Percentiles rank a stretch among this genome's conserved stretches.
phyloP scores from a whole-genome alignment of 768 basidiomycete species.

The Collybia nuda region DNA sequence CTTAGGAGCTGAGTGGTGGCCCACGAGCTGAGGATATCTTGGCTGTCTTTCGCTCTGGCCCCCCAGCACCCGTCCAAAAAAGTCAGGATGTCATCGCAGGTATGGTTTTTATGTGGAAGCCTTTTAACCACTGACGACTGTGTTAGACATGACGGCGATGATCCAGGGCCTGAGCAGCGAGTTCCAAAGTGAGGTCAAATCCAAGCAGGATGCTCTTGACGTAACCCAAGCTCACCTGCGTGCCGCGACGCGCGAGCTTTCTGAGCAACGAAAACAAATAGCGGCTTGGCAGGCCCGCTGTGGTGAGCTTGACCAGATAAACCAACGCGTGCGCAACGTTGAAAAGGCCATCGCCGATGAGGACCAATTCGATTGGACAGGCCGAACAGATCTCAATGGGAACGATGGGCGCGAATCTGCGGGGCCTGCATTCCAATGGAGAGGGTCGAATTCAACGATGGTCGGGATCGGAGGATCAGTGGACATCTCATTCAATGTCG shows the following conservation, averaged over 20 bases:
- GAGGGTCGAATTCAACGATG: conserved; percentile 68
- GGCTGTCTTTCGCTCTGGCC: conserved; percentile 68
- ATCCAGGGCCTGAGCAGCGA: conserved; percentile 77
- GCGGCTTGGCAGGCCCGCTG: conserved; percentile 72
- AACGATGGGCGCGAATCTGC: conserved; percentile 38
- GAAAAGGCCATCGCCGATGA: conserved; percentile 78
- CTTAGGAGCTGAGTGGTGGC: conserved; percentile 68
- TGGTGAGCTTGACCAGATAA: conserved; percentile 77
- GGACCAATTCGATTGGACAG: conserved; percentile 87
- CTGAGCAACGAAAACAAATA: conserved; percentile 87
- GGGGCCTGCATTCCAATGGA: conserved; percentile 70
- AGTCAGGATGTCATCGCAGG: conserved; percentile 86
- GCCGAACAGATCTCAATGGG: conserved; percentile 53
- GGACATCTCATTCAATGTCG: conserved; percentile 62
- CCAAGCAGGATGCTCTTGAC: conserved; percentile 86
- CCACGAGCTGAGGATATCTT: conserved; percentile 81
- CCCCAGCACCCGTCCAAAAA: conserved; percentile 79
- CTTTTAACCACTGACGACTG: conserved; percentile 4
- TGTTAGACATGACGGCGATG: conserved; percentile 75
- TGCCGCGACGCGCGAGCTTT: conserved; percentile 85
- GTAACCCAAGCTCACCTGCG: conserved; percentile 85
- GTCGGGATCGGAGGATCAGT: conserved; percentile 61
- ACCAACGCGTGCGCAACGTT: conserved; percentile 81
- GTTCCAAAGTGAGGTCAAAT: conserved; percentile 80
- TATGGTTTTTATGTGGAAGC: conserved; percentile 19